These are phyloP conservation scores for Pluteus cervinus DNA, from an alignment of 768 basidiomycete genomes.

Conservation along the genomic window DNA sequence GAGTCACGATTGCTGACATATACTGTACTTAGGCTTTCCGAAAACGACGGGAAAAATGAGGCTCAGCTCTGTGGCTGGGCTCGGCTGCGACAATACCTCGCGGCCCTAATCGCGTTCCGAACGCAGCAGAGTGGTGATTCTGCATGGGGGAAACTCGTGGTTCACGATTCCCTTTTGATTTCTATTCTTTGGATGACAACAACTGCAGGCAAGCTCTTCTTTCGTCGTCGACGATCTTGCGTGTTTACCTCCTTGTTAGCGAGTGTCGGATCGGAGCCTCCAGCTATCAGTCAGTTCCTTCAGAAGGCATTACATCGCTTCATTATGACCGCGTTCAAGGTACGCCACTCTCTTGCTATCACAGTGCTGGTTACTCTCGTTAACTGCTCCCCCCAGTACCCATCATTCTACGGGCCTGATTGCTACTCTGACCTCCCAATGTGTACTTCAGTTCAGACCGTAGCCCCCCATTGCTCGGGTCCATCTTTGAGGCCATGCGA, in stretches of 20 bases:
- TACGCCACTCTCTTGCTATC: constrained; percentile 15
- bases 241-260: constrained; percentile 17
- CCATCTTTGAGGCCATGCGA: too few relatives aligned
- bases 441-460: constrained; percentile 17
- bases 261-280: constrained; percentile 23
- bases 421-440: constrained; percentile 36
- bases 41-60: constrained; percentile 44
- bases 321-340: constrained; percentile 35
- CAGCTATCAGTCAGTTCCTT: constrained; percentile 18
- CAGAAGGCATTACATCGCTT: constrained; percentile 30
- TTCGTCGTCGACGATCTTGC: background rate
- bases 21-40: constrained; percentile 27
- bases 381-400: constrained; percentile 24
- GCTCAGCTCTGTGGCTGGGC: constrained; percentile 39
- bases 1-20: background rate
- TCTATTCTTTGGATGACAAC: constrained; percentile 39
- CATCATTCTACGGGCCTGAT: constrained; percentile 38
- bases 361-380: too few relatives aligned
- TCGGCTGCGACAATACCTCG: constrained; percentile 20
- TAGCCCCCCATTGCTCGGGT: constrained; percentile 19
- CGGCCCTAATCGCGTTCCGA: constrained; percentile 12
- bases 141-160: too few relatives aligned
- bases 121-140: constrained; percentile 5
- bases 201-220: constrained; percentile 23
- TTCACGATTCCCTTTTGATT: background rate